Base-by-base conservation (phyloP, 352 stramenopile genomes). In the Globisporangium spinosum region DNA sequence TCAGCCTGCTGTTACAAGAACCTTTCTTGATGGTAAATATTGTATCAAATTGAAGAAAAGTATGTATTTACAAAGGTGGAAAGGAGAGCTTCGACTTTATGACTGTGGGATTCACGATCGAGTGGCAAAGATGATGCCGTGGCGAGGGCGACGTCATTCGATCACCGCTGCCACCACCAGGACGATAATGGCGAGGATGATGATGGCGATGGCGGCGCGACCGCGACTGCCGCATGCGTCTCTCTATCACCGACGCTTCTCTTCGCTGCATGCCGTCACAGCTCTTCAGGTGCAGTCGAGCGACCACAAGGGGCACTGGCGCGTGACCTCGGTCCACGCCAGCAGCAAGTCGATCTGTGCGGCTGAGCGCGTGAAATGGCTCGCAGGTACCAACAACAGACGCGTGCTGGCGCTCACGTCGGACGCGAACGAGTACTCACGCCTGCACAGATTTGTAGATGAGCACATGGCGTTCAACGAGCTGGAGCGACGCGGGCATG, bases 401-500 rank as follows among this genome's bases (percentile, higher is more conserved):
- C 75, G 72, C 40, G 74, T 89, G 35, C 67, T 89, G 22, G 64
- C 79, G 45, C 65, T 89, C 23, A 76, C 74, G 15, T 77, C 77
- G 0, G 62, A 67, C 13, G 40, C 38, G 1, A 63, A 51, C 22
- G 70, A 76, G 7, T 47, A 58, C 32, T 80, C 79, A 6, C 34
- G 63, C 12, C 59, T 82, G 35, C 72, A 69, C 15, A 35, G 53
- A 9, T 58, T 62, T 13, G 58, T 89, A 45, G 64, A 78, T 47
- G 70, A 70, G 25, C 56, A 73, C 23, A 51, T 68, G 40, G 55
- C 83, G 47, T 87, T 88, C 49, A 78, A 93, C 58, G 81, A 82
- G 59, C 77, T 94, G 10, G 86, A 92, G 71, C 86, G 86, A 35
- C 76, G 73, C 29, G 86, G 86, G 29, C 86, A 94, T 64, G 77